These are phyloP conservation scores for Epicoccum nigrum DNA, from an alignment of 2,329 filamentous ascomycete genomes.

Conservation along the genomic window DNA sequence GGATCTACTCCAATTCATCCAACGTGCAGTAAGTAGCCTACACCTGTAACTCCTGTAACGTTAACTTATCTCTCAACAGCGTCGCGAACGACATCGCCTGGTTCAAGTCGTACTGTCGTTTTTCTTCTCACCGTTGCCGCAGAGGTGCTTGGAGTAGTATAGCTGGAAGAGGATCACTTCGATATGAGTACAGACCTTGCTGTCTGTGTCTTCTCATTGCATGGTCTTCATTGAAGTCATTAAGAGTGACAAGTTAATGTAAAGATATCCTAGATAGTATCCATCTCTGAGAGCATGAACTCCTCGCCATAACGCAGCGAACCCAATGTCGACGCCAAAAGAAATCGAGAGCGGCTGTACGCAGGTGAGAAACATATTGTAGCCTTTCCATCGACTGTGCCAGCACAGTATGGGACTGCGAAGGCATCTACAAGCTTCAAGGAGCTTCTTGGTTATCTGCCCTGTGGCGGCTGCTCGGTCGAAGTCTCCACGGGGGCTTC, in stretches of 20 bases:
- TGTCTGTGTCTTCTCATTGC: no score
- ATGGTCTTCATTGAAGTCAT: no score
- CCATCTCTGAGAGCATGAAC: no score
- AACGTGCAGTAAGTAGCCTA: not conserved
- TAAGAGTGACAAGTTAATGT: no score
- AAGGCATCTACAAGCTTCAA: not conserved
- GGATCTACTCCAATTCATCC: slow-evolving; percentile 6
- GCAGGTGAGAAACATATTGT: not conserved
- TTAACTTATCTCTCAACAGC: not conserved
- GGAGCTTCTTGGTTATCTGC: not conserved
- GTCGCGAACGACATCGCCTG: slow-evolving; percentile 6
- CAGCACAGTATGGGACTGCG: not conserved
- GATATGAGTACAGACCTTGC: no score
- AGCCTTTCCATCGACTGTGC: not conserved
- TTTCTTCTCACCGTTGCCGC: not conserved
- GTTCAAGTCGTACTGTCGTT: slow-evolving; percentile 5
- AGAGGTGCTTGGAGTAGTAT: no score
- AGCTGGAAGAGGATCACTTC: no score
- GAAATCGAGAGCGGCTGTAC: slow-evolving; percentile 1
- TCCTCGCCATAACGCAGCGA: not conserved
- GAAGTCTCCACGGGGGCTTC: not conserved
- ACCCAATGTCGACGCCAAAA: not conserved
- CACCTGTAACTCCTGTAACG: no score
- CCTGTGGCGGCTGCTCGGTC: not conserved
- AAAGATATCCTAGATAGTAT: no score